These are phyloP conservation scores for Ophiostoma australiae DNA, from an alignment of 2,329 filamentous ascomycete genomes.

Conservation along the genomic window DNA sequence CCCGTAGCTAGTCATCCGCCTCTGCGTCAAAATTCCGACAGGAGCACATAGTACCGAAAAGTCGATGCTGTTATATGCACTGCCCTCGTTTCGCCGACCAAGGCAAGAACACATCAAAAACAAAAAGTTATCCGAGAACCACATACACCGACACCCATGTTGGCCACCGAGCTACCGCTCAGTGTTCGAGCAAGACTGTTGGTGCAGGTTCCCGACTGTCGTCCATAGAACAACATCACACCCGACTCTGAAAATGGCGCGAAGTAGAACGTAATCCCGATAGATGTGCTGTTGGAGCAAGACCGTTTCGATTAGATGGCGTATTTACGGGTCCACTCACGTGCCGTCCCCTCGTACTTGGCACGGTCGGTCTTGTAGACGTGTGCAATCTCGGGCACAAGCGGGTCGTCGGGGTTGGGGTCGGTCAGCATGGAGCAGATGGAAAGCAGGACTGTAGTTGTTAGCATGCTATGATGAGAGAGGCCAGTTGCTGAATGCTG, in stretches of 20 bases:
- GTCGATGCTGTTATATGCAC: neutral
- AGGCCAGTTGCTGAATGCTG: neutral
- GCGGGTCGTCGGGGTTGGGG: slow-evolving; percentile 96
- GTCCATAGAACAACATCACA: neutral
- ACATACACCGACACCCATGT: neutral
- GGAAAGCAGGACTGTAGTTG: slow-evolving; percentile 72
- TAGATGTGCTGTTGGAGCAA: neutral
- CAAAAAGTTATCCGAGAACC: neutral
- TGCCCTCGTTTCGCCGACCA: neutral
- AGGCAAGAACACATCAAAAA: neutral
- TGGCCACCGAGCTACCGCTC: neutral
- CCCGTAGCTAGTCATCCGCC: neutral
- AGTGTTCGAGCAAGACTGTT: neutral
- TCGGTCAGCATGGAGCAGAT: slow-evolving; percentile 99
- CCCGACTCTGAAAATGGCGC: neutral
- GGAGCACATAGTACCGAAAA: neutral
- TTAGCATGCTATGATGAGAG: neutral
- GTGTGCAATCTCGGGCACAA: slow-evolving; percentile 97
- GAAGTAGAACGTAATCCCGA: neutral
- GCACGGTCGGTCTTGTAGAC: slow-evolving; percentile 99
- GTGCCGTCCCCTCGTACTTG: slow-evolving; percentile 90
- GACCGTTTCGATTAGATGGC: slow-evolving; percentile 61
- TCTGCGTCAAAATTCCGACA: neutral
- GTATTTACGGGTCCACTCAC: slow-evolving; percentile 99
- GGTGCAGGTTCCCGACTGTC: neutral